Conservation (phyloP, 257 asterid genomes). For the Fraxinus americana region DNA sequence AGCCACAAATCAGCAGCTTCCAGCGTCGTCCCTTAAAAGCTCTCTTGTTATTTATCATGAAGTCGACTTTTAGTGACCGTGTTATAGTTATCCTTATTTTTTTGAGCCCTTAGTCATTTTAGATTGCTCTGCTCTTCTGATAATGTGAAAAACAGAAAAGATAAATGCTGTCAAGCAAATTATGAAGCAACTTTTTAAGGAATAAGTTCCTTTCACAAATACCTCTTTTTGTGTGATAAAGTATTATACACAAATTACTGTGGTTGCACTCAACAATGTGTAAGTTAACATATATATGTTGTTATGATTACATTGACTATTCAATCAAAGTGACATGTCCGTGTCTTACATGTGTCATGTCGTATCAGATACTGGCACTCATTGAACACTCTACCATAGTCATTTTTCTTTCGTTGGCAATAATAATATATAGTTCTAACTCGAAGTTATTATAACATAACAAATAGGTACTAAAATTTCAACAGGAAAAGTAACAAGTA, state of each 20-base stretch:
- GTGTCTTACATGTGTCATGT: no score
- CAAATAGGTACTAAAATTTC: no score
- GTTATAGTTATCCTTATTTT: not conserved
- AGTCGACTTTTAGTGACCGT: not conserved
- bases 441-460: no score
- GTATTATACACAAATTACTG: not conserved
- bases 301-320: not conserved
- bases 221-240: conserved; percentile 1
- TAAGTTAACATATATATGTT: not conserved
- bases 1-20: conserved; percentile 12
- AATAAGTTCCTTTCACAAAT: not conserved
- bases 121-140: conserved; percentile 10
- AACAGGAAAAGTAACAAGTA: no score
- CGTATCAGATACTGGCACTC: no score
- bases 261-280: not conserved
- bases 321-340: no score
- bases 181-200: conserved; percentile 1
- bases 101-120: not conserved
- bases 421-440: no score
- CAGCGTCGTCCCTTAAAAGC: conserved; percentile 10
- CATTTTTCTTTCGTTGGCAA: no score
- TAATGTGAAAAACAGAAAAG: conserved; percentile 16
- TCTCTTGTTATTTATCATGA: conserved; percentile 9
- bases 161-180: conserved; percentile 6
- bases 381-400: no score